These are phyloP conservation scores for Neurospora sp. DNA, from an alignment of 495 filamentous ascomycete genomes.

Conservation along the genomic window DNA sequence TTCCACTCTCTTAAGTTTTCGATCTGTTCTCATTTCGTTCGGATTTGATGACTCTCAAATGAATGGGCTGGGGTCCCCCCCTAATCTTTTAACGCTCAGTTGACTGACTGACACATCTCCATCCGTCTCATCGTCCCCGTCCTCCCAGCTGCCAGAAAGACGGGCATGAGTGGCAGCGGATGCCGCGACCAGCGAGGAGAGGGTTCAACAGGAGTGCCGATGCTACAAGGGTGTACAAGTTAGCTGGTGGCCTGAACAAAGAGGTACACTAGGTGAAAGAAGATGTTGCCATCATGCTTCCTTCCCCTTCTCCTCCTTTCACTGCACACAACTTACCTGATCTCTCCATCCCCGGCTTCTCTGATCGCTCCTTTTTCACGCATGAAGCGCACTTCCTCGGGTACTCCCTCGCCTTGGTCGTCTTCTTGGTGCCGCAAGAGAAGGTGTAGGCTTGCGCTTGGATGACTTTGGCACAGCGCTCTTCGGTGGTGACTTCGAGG, in stretches of 20 bases:
- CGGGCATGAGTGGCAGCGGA: background rate
- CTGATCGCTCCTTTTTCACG: background rate
- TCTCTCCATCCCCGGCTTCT: background rate
- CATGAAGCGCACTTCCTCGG: background rate
- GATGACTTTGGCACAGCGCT: background rate
- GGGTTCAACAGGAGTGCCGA: background rate
- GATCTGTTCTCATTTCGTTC: background rate
- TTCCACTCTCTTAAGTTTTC: background rate
- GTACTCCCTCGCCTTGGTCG: background rate
- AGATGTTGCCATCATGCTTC: too few relatives aligned
- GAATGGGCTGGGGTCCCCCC: background rate
- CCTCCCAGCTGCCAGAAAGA: background rate
- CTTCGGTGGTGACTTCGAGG: background rate
- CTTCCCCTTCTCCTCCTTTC: too few relatives aligned
- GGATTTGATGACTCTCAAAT: background rate
- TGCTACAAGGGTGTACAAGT: background rate
- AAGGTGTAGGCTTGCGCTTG: background rate
- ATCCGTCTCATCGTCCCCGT: background rate
- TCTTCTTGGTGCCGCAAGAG: background rate
- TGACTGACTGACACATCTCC: background rate
- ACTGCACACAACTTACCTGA: background rate
- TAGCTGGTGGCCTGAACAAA: background rate
- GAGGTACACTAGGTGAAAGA: too few relatives aligned
- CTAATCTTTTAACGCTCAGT: background rate
- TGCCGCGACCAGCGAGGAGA: background rate